Evolutionary conservation across 345 rosid genomes (phyloP).

Genomic region (Draba incana): DNA sequence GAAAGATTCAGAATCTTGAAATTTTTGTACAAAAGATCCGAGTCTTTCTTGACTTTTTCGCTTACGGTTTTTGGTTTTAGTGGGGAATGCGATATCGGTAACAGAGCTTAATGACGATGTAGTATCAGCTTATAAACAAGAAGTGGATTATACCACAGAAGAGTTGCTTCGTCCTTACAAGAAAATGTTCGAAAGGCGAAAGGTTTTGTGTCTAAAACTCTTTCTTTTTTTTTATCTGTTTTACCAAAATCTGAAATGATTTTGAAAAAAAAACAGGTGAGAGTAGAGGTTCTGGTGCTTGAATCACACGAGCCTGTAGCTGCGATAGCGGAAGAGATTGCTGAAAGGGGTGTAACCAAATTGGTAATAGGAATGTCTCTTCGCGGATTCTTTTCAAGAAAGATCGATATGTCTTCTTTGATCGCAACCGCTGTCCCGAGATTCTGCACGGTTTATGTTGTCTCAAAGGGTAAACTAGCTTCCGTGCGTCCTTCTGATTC

Average conservation of each 20-base stretch:
- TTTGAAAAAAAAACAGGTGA: conserved; percentile 54
- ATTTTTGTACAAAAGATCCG: background rate
- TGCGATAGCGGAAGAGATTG: conserved; percentile 72
- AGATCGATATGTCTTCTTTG: conserved; percentile 58
- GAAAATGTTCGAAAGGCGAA: conserved; percentile 62
- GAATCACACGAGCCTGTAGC: conserved; percentile 72
- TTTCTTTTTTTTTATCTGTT: conserved; percentile 1
- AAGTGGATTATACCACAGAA: conserved; percentile 60
- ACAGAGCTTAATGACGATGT: conserved; percentile 77
- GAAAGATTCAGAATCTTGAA: background rate
- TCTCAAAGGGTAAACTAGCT: conserved; percentile 73
- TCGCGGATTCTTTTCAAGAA: conserved; percentile 56
- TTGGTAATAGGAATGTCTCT: conserved; percentile 85
- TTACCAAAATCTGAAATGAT: conserved; percentile 4
- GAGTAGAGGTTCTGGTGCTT: conserved; percentile 55
- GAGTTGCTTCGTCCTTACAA: conserved; percentile 69
- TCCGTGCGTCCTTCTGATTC: conserved; percentile 77
- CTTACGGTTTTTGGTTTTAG: conserved; percentile 40
- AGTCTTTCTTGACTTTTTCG: background rate
- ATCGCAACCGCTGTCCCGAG: conserved; percentile 63
- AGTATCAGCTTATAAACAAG: conserved; percentile 76
- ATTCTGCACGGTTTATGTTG: conserved; percentile 76
- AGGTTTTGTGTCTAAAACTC: too few relatives aligned
- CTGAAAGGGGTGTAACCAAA: conserved; percentile 51
- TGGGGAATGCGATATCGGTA: conserved; percentile 75